phyloP scores from a whole-genome alignment of 805 yeast species.

The Priceomyces castillae region DNA sequence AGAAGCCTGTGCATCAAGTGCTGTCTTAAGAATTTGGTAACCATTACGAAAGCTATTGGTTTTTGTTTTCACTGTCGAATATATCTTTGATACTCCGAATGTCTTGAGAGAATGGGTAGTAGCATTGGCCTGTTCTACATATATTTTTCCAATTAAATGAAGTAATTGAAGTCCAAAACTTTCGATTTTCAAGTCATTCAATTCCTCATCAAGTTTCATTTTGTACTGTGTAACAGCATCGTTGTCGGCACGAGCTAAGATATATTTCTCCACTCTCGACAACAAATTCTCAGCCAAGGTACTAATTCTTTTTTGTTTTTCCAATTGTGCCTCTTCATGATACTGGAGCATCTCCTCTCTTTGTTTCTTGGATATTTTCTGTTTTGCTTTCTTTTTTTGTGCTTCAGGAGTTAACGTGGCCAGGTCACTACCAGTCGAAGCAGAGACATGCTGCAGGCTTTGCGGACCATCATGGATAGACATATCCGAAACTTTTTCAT shows the following conservation, averaged over 20 bases:
- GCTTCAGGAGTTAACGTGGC: slow-evolving; percentile 18
- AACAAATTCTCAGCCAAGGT: slow-evolving; percentile 51
- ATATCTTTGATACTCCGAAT: slow-evolving; percentile 82
- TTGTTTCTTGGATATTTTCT: slow-evolving; percentile 31
- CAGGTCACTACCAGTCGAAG: not conserved
- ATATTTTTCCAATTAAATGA: slow-evolving; percentile 78
- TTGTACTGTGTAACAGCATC: slow-evolving; percentile 59
- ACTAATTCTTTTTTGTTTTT: slow-evolving; percentile 46
- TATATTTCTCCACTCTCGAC: slow-evolving; percentile 44
- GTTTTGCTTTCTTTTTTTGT: slow-evolving; percentile 27
- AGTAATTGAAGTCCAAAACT: slow-evolving; percentile 90
- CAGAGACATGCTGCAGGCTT: slow-evolving; percentile 4
- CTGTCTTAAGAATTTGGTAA: slow-evolving; percentile 75
- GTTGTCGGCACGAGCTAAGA: slow-evolving; percentile 58
- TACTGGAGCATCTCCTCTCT: slow-evolving; percentile 50
- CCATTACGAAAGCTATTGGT: slow-evolving; percentile 83
- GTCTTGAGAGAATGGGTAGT: slow-evolving; percentile 73
- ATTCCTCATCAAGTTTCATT: slow-evolving; percentile 55
- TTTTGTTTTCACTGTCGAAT: slow-evolving; percentile 77
- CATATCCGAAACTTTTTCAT: slow-evolving; percentile 12
- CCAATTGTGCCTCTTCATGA: slow-evolving; percentile 53
- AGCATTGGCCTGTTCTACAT: slow-evolving; percentile 71
- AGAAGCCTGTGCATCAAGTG: slow-evolving; percentile 81
- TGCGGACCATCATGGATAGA: slow-evolving; percentile 10
- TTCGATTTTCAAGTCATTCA: slow-evolving; percentile 85